phyloP scores from a whole-genome alignment of 371 early-diverging fungal genomes.

The Apophysomyces trapeziformis region DNA sequence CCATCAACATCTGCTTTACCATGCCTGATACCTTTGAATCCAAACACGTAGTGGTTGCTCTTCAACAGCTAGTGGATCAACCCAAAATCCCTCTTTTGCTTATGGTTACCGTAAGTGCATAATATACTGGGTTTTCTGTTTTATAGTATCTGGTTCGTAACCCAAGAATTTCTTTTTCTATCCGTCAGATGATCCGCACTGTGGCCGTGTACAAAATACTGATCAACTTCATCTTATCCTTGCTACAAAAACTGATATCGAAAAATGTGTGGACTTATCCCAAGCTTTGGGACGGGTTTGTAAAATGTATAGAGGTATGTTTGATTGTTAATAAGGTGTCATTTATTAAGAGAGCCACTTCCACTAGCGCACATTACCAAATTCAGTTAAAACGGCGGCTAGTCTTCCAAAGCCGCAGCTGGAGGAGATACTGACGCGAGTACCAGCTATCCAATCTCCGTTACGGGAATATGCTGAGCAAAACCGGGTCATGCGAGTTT shows the following conservation, averaged over 20 bases:
- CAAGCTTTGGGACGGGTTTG: constrained; percentile 82
- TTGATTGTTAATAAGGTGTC: neutral
- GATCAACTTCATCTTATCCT: constrained; percentile 56
- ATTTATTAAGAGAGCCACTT: neutral
- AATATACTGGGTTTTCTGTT: too few species aligned
- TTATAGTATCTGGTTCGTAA: neutral
- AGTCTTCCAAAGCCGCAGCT: constrained; percentile 63
- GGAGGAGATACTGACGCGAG: constrained; percentile 57
- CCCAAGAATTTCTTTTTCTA: neutral
- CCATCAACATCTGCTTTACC: constrained; percentile 72
- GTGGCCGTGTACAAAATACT: constrained; percentile 66
- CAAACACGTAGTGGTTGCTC: constrained; percentile 66
- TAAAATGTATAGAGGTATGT: constrained; percentile 61
- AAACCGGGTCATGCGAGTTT: constrained; percentile 28
- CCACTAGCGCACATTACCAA: constrained; percentile 54
- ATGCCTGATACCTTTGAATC: constrained; percentile 68
- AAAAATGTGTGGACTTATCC: constrained; percentile 74
- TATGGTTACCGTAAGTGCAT: constrained; percentile 68
- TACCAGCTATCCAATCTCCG: constrained; percentile 54
- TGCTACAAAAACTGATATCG: constrained; percentile 63
- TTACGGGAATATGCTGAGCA: constrained; percentile 48
- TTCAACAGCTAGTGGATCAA: constrained; percentile 70
- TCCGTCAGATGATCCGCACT: constrained; percentile 60
- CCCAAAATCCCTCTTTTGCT: constrained; percentile 69
- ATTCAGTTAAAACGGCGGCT: constrained; percentile 60